A percentile compares a stretch with the other conserved stretches of the same genome.
phyloP scores from a whole-genome alignment of 1,284 basidiomycete genomes.

The Termitomyces sp. region DNA sequence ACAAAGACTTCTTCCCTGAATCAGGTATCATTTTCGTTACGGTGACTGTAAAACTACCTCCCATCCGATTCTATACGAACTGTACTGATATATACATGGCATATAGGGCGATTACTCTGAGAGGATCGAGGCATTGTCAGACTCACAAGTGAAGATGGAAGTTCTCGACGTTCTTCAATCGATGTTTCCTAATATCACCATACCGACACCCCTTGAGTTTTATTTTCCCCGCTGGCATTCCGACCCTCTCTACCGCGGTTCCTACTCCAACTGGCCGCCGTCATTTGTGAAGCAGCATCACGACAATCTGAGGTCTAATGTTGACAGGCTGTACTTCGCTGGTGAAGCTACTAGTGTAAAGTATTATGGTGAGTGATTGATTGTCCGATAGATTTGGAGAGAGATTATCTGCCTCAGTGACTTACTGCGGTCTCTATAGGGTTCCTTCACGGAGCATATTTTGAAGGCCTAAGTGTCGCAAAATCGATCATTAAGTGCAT shows the following conservation, averaged over 20 bases:
- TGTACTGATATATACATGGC: background rate
- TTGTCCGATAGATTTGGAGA: background rate
- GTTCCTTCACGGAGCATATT: conserved; percentile 44
- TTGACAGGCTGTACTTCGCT: conserved; percentile 56
- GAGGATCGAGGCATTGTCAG: conserved; percentile 50
- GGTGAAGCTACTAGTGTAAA: conserved; percentile 58
- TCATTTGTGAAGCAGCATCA: conserved; percentile 50
- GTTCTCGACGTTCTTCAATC: conserved; percentile 47
- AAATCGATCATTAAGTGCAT: conserved; percentile 36
- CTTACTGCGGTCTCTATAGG: conserved; percentile 23
- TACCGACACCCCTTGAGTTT: conserved; percentile 53
- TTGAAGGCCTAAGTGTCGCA: conserved; percentile 35
- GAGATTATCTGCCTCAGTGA: background rate
- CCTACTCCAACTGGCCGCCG: conserved; percentile 68
- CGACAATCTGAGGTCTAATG: conserved; percentile 52
- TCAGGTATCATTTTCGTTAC: conserved; percentile 62
- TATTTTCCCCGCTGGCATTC: conserved; percentile 53
- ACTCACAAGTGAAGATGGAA: conserved; percentile 45
- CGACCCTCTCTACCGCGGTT: conserved; percentile 57
- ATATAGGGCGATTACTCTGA: conserved; percentile 51
- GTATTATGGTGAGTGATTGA: conserved; percentile 46
- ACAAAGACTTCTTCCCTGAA: conserved; percentile 52
- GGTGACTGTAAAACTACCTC: conserved; percentile 42
- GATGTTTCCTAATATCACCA: conserved; percentile 52
- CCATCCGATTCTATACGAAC: background rate